A percentile compares a stretch with the other conserved stretches of the same genome.
These are phyloP conservation scores for Dictyostelium citrinum DNA, from an alignment of 78 protist genomes.

Conservation along the genomic window DNA sequence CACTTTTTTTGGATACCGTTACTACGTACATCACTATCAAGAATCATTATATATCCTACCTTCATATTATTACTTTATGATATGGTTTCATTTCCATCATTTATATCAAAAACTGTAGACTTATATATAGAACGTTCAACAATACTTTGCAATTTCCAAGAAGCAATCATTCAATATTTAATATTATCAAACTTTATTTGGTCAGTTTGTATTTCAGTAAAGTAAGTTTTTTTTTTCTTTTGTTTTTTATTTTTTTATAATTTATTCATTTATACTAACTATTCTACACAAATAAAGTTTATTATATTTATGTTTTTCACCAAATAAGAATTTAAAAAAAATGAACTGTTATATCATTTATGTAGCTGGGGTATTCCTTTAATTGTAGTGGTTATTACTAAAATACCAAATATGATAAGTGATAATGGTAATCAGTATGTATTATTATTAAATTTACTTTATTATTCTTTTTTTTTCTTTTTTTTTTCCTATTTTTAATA, in stretches of 20 bases:
- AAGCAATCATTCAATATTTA: conserved; percentile 39
- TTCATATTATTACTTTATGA: background rate
- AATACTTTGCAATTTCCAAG: conserved; percentile 30
- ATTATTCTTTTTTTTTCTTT: too few species aligned
- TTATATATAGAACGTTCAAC: conserved; percentile 1
- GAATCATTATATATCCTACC: conserved; percentile 45
- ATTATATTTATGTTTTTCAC: conserved; percentile 33
- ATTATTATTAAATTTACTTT: background rate
- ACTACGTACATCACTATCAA: conserved; percentile 33
- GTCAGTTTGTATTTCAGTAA: conserved; percentile 50
- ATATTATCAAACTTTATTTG: conserved; percentile 57
- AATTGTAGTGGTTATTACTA: conserved; percentile 2
- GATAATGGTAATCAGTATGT: conserved; percentile 35
- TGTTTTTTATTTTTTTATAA: background rate
- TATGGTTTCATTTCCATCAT: conserved; percentile 20
- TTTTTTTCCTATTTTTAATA: too few species aligned
- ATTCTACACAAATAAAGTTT: background rate
- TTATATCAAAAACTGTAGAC: conserved; percentile 3
- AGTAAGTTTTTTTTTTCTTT: background rate
- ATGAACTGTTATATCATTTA: conserved; percentile 40
- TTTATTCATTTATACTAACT: background rate
- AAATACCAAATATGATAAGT: conserved; percentile 24
- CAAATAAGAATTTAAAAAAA: conserved; percentile 49
- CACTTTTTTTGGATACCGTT: conserved; percentile 45
- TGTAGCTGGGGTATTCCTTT: conserved; percentile 32